Evolutionary conservation across 2,329 filamentous ascomycete species (phyloP).

Genomic region (Aspergillus sp.): DNA sequence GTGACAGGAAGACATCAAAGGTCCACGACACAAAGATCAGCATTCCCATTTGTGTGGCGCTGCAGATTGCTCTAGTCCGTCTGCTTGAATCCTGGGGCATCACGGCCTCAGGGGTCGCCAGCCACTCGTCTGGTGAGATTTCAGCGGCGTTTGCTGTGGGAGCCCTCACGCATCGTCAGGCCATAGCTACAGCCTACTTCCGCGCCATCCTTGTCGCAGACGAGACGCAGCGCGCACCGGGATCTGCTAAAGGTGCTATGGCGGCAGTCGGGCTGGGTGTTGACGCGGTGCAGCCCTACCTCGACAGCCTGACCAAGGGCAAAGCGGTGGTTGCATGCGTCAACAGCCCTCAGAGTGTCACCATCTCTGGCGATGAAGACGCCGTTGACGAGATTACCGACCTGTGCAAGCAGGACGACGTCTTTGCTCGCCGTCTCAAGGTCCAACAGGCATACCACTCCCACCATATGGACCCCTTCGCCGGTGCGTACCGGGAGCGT

Average conservation of each 20-base stretch:
- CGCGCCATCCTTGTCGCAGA: background rate
- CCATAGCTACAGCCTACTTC: background rate
- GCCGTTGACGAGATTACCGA: slow-evolving; percentile 27
- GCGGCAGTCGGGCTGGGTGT: background rate
- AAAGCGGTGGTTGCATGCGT: background rate
- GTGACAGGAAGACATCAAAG: background rate
- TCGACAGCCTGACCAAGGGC: background rate
- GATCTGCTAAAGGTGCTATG: background rate
- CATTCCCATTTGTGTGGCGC: slow-evolving; percentile 28
- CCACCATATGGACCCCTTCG: slow-evolving; percentile 38
- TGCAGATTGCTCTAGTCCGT: slow-evolving; percentile 33
- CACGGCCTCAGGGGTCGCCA: slow-evolving; percentile 16
- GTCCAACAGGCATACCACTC: slow-evolving; percentile 46
- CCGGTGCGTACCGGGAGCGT: background rate
- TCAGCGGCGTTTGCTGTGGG: slow-evolving; percentile 9
- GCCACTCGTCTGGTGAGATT: slow-evolving; percentile 36
- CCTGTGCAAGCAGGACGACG: slow-evolving; percentile 29
- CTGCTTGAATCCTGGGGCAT: slow-evolving; percentile 22
- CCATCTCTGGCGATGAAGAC: slow-evolving; percentile 45
- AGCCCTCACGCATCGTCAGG: background rate
- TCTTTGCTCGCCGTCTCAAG: slow-evolving; percentile 41
- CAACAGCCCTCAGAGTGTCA: slow-evolving; percentile 32
- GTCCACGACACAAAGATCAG: slow-evolving; percentile 21
- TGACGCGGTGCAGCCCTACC: background rate
- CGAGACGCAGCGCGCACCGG: background rate